Conservation (phyloP, 352 stramenopile species). For the Pythium sukuiense region DNA sequence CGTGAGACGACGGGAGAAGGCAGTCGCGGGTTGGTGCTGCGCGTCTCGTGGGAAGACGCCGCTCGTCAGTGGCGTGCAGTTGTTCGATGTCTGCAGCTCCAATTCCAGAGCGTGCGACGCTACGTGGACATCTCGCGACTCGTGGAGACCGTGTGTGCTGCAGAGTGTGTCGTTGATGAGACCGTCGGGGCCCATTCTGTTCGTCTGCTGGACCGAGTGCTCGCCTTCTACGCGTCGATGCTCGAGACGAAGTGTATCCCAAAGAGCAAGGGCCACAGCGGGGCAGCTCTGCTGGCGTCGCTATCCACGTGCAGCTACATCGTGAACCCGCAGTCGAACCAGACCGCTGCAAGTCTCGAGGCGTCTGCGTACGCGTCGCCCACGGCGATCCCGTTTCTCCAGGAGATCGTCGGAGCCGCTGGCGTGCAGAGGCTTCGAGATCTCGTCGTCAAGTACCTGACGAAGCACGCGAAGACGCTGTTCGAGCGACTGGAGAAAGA, state of each 20-base stretch:
- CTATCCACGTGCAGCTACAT: constrained; percentile 17
- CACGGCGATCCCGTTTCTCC: constrained; percentile 17
- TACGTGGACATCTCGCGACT: neutral
- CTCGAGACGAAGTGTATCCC: constrained; percentile 27
- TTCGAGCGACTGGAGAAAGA: constrained; percentile 27
- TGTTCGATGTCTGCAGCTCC: constrained; percentile 15
- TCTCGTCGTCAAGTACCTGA: constrained; percentile 1
- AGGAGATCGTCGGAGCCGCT: constrained; percentile 15
- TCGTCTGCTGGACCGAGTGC: constrained; percentile 22
- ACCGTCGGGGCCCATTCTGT: neutral
- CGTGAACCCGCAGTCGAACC: neutral
- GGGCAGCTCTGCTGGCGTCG: constrained; percentile 8
- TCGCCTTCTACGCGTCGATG: constrained; percentile 25
- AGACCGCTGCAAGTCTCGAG: neutral
- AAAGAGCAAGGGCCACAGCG: constrained; percentile 5
- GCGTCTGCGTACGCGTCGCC: constrained; percentile 12
- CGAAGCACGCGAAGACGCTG: constrained; percentile 19
- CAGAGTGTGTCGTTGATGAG: constrained; percentile 2
- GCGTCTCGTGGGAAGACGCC: constrained; percentile 15
- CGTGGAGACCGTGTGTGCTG: neutral
- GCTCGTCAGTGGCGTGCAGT: constrained; percentile 20
- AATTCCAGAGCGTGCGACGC: constrained; percentile 17
- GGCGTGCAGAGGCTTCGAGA: constrained; percentile 17
- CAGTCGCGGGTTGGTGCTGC: constrained; percentile 1
- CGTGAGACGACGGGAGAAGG: neutral